A percentile compares a stretch with the other conserved stretches of the same genome.
Conservation (phyloP, 352 stramenopile species). For the Globisporangium lucens region DNA sequence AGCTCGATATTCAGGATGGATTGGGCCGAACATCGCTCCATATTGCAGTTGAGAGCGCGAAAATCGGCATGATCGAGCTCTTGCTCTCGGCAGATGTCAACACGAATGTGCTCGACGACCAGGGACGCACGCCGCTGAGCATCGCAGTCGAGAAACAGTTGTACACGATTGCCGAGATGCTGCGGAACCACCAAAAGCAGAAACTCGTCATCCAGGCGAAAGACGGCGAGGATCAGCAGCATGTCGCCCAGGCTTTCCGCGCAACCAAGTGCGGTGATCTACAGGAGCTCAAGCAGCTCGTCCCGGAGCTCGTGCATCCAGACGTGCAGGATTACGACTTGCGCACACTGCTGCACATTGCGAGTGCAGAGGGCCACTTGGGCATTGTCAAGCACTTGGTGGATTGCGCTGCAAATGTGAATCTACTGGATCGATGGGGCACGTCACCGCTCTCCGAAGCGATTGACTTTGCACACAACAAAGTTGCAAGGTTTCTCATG, state of each 20-base stretch:
- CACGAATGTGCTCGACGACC: slow-evolving; percentile 46
- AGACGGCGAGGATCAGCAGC: slow-evolving; percentile 35
- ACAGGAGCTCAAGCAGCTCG: slow-evolving; percentile 40
- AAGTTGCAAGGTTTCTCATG: slow-evolving; percentile 64
- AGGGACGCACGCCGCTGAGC: slow-evolving; percentile 59
- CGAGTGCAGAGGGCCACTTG: slow-evolving; percentile 63
- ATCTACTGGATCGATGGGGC: slow-evolving; percentile 75
- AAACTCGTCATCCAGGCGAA: slow-evolving; percentile 31
- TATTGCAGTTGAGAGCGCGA: slow-evolving; percentile 65
- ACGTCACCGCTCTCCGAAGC: slow-evolving; percentile 72
- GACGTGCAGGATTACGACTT: slow-evolving; percentile 78
- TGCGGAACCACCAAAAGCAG: slow-evolving; percentile 57
- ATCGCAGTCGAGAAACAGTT: slow-evolving; percentile 62
- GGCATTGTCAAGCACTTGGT: slow-evolving; percentile 62
- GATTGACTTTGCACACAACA: slow-evolving; percentile 76
- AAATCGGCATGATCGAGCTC: slow-evolving; percentile 72
- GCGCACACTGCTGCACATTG: slow-evolving; percentile 69
- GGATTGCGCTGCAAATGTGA: slow-evolving; percentile 68
- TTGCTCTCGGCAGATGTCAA: slow-evolving; percentile 70
- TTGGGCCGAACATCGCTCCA: slow-evolving; percentile 67
- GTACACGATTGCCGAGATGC: slow-evolving; percentile 55
- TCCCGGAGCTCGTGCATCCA: slow-evolving; percentile 52
- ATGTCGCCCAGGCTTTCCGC: slow-evolving; percentile 53
- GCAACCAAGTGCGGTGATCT: slow-evolving; percentile 54
- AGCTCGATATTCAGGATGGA: slow-evolving; percentile 57